Evolutionary conservation across 495 filamentous ascomycete species (phyloP), one percentile per base, ranked within the genome.

Genomic region (Hypoxylon cercidicola): DNA sequence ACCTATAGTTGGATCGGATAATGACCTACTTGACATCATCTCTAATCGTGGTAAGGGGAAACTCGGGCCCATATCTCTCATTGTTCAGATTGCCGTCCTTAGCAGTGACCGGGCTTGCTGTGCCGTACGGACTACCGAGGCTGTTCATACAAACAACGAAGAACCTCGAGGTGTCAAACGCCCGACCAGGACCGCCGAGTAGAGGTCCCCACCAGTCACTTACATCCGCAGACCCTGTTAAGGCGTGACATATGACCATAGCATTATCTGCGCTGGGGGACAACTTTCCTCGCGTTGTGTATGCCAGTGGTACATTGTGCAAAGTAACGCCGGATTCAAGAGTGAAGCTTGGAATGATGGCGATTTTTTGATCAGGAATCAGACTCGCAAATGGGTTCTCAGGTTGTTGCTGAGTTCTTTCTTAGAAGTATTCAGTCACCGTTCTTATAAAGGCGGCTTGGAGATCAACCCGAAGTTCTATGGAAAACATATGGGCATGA

Each of bases 171-270:
- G 88, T 86, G 75, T 99, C 95, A 71, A 99, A 98, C 1, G 93
- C 94, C 68, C 91, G 89, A 30, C 94, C 93, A 49, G 90, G 85
- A 8, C 93, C 92, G 23, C 93, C 93, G 8, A 98, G 86, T 18
- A 99, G 83, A 15, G 95, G 95, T 6, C 95, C 95, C 95, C 95
- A 99, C 95, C 95, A 99, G 79, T 99, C 95, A 59, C 87, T 85
- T 23, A 97, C 95, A 79, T 99, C 95, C 55, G 95, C 93, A 66
- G 93, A 97, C 48, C 95, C 95, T 34, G 95, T 97, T 66, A 99
- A 78, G 39, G 95, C 95, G 79, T 99, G 95, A 77, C 95, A 99
- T 67, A 99, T 96, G 50, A 99, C 89, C 88, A 99, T 88, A 54
- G 84, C 92, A 86, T 99, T 99, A 80, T 97, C 90, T 40, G 85